A percentile compares a stretch with the other conserved stretches of the same genome.
These are phyloP conservation scores for Colletotrichum caudatum DNA, from an alignment of 2,329 filamentous ascomycete genomes.

Conservation along the genomic window DNA sequence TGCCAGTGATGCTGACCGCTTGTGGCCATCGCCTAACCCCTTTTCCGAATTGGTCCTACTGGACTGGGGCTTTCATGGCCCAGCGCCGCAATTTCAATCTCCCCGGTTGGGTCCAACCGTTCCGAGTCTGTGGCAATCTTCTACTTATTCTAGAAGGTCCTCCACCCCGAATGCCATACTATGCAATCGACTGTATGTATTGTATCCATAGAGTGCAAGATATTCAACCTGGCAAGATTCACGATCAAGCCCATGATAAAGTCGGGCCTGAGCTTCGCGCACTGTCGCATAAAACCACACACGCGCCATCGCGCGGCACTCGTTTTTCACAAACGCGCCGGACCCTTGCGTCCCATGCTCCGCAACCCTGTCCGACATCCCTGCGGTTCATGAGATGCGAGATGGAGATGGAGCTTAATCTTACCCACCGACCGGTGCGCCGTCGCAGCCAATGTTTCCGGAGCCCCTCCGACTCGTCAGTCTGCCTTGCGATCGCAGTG, in stretches of 20 bases:
- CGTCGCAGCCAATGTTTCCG: slow-evolving; percentile 35
- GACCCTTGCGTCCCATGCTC: slow-evolving; percentile 35
- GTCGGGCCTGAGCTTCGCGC: slow-evolving; percentile 35
- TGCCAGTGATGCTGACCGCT: not conserved
- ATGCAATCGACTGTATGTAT: not conserved
- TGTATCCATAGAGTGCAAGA: not conserved
- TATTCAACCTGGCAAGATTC: slow-evolving; percentile 12
- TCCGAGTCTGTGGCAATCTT: slow-evolving; percentile 14
- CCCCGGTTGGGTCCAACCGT: slow-evolving; percentile 18
- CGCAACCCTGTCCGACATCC: slow-evolving; percentile 35
- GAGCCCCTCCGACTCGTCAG: slow-evolving; percentile 37
- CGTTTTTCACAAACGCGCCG: slow-evolving; percentile 26
- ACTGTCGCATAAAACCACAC: slow-evolving; percentile 32
- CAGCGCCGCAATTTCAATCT: slow-evolving; percentile 29
- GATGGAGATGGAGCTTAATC: slow-evolving; percentile 42
- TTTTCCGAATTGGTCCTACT: slow-evolving; percentile 15
- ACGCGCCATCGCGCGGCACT: slow-evolving; percentile 33
- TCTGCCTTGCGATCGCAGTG: slow-evolving; percentile 7
- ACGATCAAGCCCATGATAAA: slow-evolving; percentile 21
- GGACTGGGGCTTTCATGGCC: slow-evolving; percentile 12
- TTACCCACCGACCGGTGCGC: slow-evolving; percentile 41
- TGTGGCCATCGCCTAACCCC: slow-evolving; percentile 14
- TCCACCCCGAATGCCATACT: not conserved
- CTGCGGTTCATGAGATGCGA: slow-evolving; percentile 37
- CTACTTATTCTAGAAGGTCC: not conserved